phyloP scores from a whole-genome alignment of 164 flowering plant species.

The Vitis riparia region DNA sequence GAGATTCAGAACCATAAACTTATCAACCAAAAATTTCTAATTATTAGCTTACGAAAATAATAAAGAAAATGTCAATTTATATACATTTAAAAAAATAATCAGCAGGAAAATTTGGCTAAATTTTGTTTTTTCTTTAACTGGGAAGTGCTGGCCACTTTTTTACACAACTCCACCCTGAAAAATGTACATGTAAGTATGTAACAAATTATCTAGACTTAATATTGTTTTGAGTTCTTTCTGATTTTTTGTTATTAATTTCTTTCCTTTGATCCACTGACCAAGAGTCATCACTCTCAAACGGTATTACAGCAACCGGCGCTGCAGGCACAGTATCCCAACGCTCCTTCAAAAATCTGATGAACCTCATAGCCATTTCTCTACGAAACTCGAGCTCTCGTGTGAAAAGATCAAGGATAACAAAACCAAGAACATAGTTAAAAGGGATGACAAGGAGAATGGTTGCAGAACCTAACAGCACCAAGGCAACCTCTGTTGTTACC shows the following conservation, averaged over 20 bases:
- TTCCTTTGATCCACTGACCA: slow-evolving; percentile 20
- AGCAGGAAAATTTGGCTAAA: too few relatives aligned
- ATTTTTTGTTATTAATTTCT: slow-evolving; percentile 22
- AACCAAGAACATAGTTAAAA: slow-evolving; percentile 69
- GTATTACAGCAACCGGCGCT: slow-evolving; percentile 79
- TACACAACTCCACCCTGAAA: slow-evolving; percentile 1
- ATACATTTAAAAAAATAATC: not conserved
- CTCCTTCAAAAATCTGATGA: slow-evolving; percentile 68
- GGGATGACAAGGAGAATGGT: slow-evolving; percentile 66
- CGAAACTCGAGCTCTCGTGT: slow-evolving; percentile 83
- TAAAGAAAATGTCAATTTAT: not conserved
- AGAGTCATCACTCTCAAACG: slow-evolving; percentile 52
- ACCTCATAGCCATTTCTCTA: slow-evolving; percentile 62
- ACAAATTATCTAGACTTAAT: slow-evolving; percentile 11
- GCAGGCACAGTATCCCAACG: slow-evolving; percentile 90
- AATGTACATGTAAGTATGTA: not conserved
- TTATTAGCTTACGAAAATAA: not conserved
- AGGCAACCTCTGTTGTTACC: slow-evolving; percentile 85
- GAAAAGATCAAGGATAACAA: slow-evolving; percentile 69
- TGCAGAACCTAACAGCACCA: slow-evolving; percentile 59
- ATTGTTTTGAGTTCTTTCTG: slow-evolving; percentile 22
- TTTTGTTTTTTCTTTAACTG: too few relatives aligned
- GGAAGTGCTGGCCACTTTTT: not conserved
- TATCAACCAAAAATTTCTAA: not conserved
- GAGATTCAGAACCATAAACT: not conserved